Conservation (phyloP, 306 rosid genomes). For the Prunus kanzakura region DNA sequence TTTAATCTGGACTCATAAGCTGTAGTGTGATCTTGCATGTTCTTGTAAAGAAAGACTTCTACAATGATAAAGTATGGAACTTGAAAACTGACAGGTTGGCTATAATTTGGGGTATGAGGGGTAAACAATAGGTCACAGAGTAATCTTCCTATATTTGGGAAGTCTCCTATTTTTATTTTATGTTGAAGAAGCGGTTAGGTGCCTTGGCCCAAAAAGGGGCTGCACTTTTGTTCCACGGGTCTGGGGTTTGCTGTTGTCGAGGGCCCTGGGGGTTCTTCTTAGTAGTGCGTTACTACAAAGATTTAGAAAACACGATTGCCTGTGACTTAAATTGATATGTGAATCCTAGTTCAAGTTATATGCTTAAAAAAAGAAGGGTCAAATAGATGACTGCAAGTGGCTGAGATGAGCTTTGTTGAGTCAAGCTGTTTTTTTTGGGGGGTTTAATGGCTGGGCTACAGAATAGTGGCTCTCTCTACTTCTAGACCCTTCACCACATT, state of each 20-base stretch:
- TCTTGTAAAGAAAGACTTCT: background rate
- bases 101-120: background rate
- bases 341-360: background rate
- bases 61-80: background rate
- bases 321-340: background rate
- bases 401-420: background rate
- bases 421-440: background rate
- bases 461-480: too few species aligned
- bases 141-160: too few species aligned
- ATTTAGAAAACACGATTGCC: background rate
- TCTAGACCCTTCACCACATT: background rate
- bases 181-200: too few species aligned
- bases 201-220: too few species aligned
- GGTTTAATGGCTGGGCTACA: background rate
- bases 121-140: too few species aligned
- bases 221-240: too few species aligned
- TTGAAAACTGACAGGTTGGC: background rate
- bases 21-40: background rate
- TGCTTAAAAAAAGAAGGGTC: background rate
- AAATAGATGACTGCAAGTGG: background rate
- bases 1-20: background rate
- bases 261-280: too few species aligned
- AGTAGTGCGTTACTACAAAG: background rate
- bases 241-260: too few species aligned
- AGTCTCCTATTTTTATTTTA: too few species aligned